Evolutionary conservation across 176 grass and related monocot genomes (phyloP).

Genomic region (Avena eriantha): DNA sequence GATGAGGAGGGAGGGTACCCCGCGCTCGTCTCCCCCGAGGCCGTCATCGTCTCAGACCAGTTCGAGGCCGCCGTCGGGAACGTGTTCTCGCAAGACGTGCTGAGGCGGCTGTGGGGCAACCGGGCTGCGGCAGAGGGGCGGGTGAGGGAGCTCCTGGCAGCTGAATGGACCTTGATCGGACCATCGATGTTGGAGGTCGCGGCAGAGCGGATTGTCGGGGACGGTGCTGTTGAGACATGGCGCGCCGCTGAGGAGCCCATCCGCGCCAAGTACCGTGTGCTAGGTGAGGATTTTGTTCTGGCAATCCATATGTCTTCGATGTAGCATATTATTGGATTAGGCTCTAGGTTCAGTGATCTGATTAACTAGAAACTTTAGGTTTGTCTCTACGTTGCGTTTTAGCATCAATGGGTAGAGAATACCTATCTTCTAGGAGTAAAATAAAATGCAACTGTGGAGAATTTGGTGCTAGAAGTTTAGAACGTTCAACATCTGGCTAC

Average conservation of each 20-base stretch:
- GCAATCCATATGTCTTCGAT: neutral
- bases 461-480: neutral
- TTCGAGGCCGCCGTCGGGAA: conserved; percentile 54
- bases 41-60: neutral
- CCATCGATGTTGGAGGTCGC: conserved; percentile 45
- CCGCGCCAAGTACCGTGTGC: conserved; percentile 18
- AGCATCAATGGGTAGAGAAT: neutral
- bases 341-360: neutral
- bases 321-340: neutral
- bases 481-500: neutral
- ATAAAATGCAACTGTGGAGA: neutral
- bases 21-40: conserved; percentile 38
- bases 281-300: conserved; percentile 44
- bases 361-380: too few species aligned
- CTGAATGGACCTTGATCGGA: conserved; percentile 45
- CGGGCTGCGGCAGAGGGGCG: conserved; percentile 27
- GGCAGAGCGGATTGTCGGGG: conserved; percentile 46
- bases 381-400: neutral
- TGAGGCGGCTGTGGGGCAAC: conserved; percentile 33
- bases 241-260: neutral
- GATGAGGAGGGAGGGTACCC: neutral
- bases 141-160: conserved; percentile 45
- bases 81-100: conserved; percentile 26
- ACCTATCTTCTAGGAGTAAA: neutral
- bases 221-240: conserved; percentile 40